A percentile compares a stretch with the other conserved stretches of the same genome.
Conservation (phyloP, 495 filamentous ascomycete species). For the Lasiosphaeris hirsuta region DNA sequence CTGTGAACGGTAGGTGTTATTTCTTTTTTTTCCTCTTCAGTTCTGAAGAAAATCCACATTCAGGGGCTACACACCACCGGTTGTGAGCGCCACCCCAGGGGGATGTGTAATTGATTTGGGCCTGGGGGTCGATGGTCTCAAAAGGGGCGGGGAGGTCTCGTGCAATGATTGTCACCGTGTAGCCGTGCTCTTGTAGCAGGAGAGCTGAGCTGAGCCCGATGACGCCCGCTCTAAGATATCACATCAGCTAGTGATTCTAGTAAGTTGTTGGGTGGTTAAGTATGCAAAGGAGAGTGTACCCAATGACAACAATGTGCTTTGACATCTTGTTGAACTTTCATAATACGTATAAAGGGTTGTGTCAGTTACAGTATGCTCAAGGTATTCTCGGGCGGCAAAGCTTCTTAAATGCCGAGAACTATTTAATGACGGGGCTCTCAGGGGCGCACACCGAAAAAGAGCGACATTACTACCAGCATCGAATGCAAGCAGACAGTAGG, state of each 20-base stretch:
- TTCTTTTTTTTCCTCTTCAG: no score
- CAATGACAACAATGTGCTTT: background rate
- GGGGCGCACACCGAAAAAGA: no score
- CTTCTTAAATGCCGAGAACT: no score
- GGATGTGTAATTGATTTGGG: conserved; percentile 60
- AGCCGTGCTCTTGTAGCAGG: conserved; percentile 43
- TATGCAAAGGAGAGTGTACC: background rate
- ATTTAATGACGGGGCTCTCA: no score
- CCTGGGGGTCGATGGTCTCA: conserved; percentile 36
- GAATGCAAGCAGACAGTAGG: no score
- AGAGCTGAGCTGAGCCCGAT: conserved; percentile 55
- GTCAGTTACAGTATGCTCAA: no score
- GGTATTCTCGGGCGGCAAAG: no score
- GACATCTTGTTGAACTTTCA: no score
- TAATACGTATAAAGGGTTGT: no score
- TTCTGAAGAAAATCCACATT: no score
- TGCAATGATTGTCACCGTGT: conserved; percentile 53
- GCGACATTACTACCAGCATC: no score
- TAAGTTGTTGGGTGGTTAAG: background rate
- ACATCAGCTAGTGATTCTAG: background rate
- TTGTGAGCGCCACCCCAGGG: conserved; percentile 66
- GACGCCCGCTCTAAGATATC: conserved; percentile 50
- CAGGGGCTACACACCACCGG: conserved; percentile 32
- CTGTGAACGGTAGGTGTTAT: no score
- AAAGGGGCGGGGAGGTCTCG: conserved; percentile 52